A percentile compares a stretch with the other conserved stretches of the same genome.
Evolutionary conservation across 2,329 filamentous ascomycete species (phyloP).

Genomic region (Colletotrichum sp.): DNA sequence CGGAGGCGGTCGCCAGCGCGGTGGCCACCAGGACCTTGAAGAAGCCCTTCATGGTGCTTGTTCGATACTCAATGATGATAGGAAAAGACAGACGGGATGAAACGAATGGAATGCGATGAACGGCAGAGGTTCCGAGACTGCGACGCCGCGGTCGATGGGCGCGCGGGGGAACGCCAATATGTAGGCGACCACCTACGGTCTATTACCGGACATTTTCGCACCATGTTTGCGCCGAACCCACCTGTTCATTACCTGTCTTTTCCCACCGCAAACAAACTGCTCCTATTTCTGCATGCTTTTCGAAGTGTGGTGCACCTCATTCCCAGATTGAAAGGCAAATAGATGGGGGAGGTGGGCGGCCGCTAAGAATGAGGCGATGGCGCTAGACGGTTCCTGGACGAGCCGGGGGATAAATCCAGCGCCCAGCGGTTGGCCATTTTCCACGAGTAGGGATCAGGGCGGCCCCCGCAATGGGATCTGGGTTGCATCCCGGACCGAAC

Average conservation of each 20-base stretch:
- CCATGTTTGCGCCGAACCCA: conserved; percentile 2
- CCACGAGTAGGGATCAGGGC: conserved; percentile 7
- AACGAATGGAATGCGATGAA: neutral
- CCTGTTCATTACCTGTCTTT: neutral
- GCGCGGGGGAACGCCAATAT: neutral
- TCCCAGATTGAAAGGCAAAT: neutral
- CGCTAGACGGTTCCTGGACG: neutral
- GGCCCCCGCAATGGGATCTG: neutral
- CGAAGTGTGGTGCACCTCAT: neutral
- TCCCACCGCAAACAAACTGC: neutral
- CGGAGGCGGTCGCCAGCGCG: neutral
- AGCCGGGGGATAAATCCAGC: conserved; percentile 1
- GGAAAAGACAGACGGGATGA: neutral
- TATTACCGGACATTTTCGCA: neutral
- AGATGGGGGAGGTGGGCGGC: neutral
- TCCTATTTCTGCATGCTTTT: neutral
- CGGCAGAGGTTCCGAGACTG: neutral
- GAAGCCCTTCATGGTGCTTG: conserved; percentile 1
- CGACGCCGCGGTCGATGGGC: neutral
- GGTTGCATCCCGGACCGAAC: neutral
- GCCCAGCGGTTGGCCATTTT: neutral
- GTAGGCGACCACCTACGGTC: neutral
- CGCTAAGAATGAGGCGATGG: neutral
- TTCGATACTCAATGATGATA: neutral
- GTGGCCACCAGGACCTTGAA: neutral